Evolutionary conservation across 2,329 filamentous ascomycete genomes (phyloP).

Genomic region (Fusarium keratoplasticum): DNA sequence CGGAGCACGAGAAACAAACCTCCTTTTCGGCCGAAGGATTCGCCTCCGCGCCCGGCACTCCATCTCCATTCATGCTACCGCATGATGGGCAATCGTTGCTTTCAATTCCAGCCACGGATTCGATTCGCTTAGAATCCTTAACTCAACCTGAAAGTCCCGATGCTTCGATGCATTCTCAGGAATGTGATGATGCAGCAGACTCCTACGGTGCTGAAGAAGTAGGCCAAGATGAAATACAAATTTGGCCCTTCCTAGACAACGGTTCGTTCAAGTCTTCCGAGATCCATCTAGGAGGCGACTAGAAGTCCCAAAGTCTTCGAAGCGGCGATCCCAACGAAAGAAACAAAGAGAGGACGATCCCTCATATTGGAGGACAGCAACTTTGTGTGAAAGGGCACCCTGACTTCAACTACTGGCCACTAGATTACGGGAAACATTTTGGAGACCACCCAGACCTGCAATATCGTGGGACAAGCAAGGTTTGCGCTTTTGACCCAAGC

Average conservation of each 20-base stretch:
- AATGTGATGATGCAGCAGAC: background rate
- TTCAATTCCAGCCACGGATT: background rate
- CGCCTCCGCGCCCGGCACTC: background rate
- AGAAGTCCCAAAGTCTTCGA: slow-evolving; percentile 30
- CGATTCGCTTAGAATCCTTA: background rate
- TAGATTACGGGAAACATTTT: slow-evolving; percentile 8
- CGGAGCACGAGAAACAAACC: slow-evolving; percentile 15
- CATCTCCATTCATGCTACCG: background rate
- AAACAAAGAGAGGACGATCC: slow-evolving; percentile 18
- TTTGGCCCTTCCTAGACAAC: background rate
- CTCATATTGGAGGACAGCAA: slow-evolving; percentile 35
- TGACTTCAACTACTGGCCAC: slow-evolving; percentile 29
- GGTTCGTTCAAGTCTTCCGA: slow-evolving; percentile 1
- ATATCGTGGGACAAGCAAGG: slow-evolving; percentile 24
- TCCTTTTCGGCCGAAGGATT: background rate
- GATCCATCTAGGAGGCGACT: slow-evolving; percentile 22
- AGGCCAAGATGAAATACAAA: background rate
- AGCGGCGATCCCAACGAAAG: slow-evolving; percentile 22
- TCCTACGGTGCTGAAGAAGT: background rate
- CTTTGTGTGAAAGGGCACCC: slow-evolving; percentile 44
- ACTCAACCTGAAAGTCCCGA: background rate
- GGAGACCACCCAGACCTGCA: background rate
- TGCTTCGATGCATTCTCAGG: background rate
- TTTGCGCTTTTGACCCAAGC: slow-evolving; percentile 22
- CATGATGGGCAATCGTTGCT: background rate